phyloP scores from a whole-genome alignment of 1,139 yeast genomes.

The Hyphopichia burtonii region DNA sequence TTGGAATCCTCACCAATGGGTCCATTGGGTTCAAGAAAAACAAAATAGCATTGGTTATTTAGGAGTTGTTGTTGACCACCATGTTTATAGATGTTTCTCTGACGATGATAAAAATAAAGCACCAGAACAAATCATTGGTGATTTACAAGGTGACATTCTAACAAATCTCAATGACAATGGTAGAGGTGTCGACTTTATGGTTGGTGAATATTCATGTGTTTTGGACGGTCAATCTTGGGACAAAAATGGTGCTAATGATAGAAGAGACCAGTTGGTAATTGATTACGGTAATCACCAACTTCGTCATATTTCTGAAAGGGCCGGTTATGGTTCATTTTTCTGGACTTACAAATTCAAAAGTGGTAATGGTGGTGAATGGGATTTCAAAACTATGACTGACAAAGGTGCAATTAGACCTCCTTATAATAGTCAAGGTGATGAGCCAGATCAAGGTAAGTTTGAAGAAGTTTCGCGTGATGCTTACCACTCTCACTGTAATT shows the following conservation, averaged over 20 bases:
- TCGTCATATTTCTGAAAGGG: conserved; percentile 46
- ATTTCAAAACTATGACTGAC: conserved; percentile 74
- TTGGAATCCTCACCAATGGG: conserved; percentile 88
- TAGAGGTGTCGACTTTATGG: conserved; percentile 63
- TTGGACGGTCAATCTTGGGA: conserved; percentile 76
- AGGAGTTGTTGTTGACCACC: conserved; percentile 79
- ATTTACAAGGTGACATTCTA: conserved; percentile 52
- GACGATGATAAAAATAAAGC: conserved; percentile 67
- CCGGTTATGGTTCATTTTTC: conserved; percentile 72
- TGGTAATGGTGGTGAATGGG: conserved; percentile 98
- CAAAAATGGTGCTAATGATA: conserved; percentile 46
- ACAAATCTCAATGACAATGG: conserved; percentile 48
- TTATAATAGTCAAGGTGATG: conserved; percentile 17
- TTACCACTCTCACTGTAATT: conserved; percentile 49
- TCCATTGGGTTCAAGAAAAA: conserved; percentile 54
- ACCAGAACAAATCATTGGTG: conserved; percentile 63
- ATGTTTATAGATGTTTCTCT: conserved; percentile 82
- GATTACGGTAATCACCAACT: conserved; percentile 44
- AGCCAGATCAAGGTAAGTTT: conserved; percentile 44
- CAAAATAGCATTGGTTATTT: conserved; percentile 38
- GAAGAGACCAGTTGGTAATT: conserved; percentile 33
- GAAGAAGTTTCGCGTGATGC: conserved; percentile 40
- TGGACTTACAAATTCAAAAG: conserved; percentile 89
- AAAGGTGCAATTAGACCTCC: conserved; percentile 52
- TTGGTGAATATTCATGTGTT: conserved; percentile 92